Percentiles rank a stretch among this genome's conserved stretches.
phyloP scores from a whole-genome alignment of 2,329 filamentous ascomycete species.

The Botrytis galanthina region DNA sequence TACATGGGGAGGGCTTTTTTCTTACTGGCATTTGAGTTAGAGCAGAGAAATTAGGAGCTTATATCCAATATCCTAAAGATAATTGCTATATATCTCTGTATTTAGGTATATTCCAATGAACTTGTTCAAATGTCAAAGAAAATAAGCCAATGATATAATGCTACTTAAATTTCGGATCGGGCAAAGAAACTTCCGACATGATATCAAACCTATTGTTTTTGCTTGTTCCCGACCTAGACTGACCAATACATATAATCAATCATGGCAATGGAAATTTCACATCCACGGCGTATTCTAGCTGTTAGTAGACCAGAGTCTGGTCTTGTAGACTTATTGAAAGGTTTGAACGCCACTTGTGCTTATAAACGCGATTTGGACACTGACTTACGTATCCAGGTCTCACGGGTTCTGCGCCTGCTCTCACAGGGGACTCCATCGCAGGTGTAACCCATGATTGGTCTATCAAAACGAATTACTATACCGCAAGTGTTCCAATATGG shows the following conservation, averaged over 20 bases:
- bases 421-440: slow-evolving; percentile 45
- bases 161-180: slow-evolving; percentile 6
- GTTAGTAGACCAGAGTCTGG: slow-evolving; percentile 46
- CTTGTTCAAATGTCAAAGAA: neutral
- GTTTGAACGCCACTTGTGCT: slow-evolving; percentile 40
- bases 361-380: neutral
- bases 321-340: slow-evolving; percentile 52
- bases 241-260: slow-evolving; percentile 8
- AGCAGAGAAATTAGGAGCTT: slow-evolving; percentile 14
- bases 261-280: slow-evolving; percentile 42
- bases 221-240: neutral
- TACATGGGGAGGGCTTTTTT: neutral
- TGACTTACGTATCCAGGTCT: slow-evolving; percentile 44
- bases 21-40: slow-evolving; percentile 13
- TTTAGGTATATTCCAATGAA: neutral
- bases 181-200: slow-evolving; percentile 7
- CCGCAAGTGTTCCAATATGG: slow-evolving; percentile 61
- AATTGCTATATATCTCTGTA: neutral
- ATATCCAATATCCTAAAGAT: neutral
- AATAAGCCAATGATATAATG: neutral
- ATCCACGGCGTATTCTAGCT: slow-evolving; percentile 57
- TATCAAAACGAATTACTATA: slow-evolving; percentile 61
- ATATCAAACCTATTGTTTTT: neutral
- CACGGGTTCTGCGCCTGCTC: slow-evolving; percentile 45
- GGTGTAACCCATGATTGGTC: slow-evolving; percentile 57